Evolutionary conservation across 257 asterid species (phyloP), one percentile per base, ranked within the genome.

Genomic region (Solanum piurae): DNA sequence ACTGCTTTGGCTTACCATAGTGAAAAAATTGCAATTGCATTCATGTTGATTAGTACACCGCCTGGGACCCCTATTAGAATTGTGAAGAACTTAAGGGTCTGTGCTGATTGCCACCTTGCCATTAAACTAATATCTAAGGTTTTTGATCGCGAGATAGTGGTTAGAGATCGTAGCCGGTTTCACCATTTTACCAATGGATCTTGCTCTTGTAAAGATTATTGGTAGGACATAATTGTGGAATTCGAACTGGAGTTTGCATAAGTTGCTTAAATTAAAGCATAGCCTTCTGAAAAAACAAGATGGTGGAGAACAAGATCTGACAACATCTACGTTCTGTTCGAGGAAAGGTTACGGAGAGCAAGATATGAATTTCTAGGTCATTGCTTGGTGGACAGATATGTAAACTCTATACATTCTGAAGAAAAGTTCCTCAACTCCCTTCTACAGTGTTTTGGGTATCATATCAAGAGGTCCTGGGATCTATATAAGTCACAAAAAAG

Each of bases 161-260:
- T 94, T 71, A 94, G 98, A 89, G 98, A 95, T 89, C 91, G 95
- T 21, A 95, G 98, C 83, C 90, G 98, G 88, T 95, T 95, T 92
- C 98, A 94, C 92, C 98, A 95, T 92, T 95, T 95, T 74, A 90
- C 86, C 83, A 91, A 91, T 55, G 98, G 98, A 58, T 85, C 38
- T 83, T 95, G 98, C 90, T 94, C 97, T 90, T 95, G 98, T 89
- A 94, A 91, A 87, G 98, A 95, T 87, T 95, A 94, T 89, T 95
- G 98, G 98, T 94, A 94, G 94, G 29, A 44, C 27, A 20, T 44
- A 44, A 79, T 44, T 79, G 64, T 79, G 20, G 66, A 29, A 44
- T 79, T 44, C 9, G 85, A 80, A 27, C 66, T 27, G 37, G 62
- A 38, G 36, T 76, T 76, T 40, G 25, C 5, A 25, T 42, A 4